Evolutionary conservation across 345 rosid species (phyloP).

Genomic region (Hypericum androsaemum): DNA sequence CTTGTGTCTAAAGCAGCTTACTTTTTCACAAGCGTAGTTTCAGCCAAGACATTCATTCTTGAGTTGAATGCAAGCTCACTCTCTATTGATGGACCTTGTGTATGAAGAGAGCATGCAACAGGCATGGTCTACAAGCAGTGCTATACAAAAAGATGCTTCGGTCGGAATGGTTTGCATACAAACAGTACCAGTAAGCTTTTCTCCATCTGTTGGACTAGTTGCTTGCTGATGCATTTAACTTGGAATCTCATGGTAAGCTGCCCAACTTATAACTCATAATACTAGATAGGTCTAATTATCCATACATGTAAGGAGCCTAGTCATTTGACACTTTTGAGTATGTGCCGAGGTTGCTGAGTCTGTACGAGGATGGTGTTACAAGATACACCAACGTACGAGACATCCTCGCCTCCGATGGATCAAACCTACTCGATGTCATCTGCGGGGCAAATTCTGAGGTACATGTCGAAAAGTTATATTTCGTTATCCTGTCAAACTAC

Average conservation of each 20-base stretch:
- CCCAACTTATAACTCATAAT: background rate
- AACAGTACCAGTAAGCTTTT: background rate
- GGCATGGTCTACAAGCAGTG: conserved; percentile 29
- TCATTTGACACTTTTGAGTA: conserved; percentile 32
- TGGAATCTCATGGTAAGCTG: background rate
- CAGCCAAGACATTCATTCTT: conserved; percentile 39
- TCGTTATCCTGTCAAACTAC: too few species aligned
- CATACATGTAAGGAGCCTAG: conserved; percentile 45
- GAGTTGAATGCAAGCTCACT: conserved; percentile 50
- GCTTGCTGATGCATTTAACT: background rate
- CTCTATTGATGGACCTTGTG: conserved; percentile 41
- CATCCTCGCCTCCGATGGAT: too few species aligned
- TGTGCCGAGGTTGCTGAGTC: conserved; percentile 35
- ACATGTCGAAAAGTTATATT: too few species aligned
- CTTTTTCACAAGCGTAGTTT: conserved; percentile 42
- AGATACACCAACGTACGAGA: conserved; percentile 20
- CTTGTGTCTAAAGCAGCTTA: conserved; percentile 50
- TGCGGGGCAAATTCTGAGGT: too few species aligned
- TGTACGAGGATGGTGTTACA: conserved; percentile 49
- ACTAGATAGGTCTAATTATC: conserved; percentile 30
- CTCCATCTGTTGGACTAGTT: background rate
- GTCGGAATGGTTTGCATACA: conserved; percentile 19
- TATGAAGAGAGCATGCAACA: conserved; percentile 52
- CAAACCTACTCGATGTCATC: too few species aligned
- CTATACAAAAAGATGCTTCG: conserved; percentile 13